phyloP scores from a whole-genome alignment of 2,329 filamentous ascomycete species.

The Ceratocystis diversiconidia region DNA sequence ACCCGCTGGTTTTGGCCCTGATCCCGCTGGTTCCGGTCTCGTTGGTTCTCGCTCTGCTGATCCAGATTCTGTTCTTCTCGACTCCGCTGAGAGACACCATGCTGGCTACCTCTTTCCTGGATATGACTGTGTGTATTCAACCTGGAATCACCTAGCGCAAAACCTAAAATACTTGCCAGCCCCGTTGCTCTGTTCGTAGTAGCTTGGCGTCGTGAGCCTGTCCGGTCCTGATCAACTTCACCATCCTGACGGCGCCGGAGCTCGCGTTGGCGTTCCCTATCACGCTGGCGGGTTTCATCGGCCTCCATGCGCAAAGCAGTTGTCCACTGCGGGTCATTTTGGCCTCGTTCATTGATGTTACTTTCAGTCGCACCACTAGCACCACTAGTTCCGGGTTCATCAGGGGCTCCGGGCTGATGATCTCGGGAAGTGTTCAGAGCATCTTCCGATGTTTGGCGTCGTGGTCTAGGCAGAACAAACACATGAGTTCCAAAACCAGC shows the following conservation, averaged over 20 bases:
- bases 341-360: background rate
- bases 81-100: background rate
- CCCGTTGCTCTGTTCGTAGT: background rate
- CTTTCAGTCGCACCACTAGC: background rate
- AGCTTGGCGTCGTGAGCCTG: background rate
- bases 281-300: background rate
- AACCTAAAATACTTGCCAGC: background rate
- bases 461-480: background rate
- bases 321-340: background rate
- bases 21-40: background rate
- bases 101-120: background rate
- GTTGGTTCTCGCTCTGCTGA: background rate
- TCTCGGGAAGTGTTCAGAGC: background rate
- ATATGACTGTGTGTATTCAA: background rate
- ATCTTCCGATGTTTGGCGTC: background rate
- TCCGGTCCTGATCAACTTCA: background rate
- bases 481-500: background rate
- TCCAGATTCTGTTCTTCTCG: background rate
- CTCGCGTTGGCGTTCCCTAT: conserved; percentile 4
- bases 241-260: background rate
- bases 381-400: background rate
- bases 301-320: background rate
- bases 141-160: background rate
- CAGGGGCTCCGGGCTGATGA: background rate
- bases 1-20: background rate